These are phyloP conservation scores for Batkoa obscura DNA, from an alignment of 371 early-diverging fungal species.

Conservation along the genomic window DNA sequence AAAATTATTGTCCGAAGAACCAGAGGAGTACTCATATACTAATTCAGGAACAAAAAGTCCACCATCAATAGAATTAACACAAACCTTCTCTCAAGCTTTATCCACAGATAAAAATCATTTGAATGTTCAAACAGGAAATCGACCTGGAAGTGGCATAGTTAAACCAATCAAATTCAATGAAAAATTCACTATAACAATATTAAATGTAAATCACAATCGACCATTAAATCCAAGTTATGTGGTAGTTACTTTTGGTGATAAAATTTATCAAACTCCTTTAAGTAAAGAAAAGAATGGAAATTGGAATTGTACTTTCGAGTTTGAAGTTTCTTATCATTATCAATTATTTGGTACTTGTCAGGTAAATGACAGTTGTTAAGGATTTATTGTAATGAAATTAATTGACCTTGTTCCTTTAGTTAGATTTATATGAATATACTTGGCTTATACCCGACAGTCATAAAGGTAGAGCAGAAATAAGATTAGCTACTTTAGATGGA, in stretches of 20 bases:
- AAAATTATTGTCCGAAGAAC: no score
- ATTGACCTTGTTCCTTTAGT: slow-evolving; percentile 13
- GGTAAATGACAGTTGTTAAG: slow-evolving; percentile 10
- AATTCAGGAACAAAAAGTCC: no score
- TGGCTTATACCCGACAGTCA: slow-evolving; percentile 42
- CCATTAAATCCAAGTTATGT: slow-evolving; percentile 14
- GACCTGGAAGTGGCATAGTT: no score
- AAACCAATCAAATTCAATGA: not conserved
- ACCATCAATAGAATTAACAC: no score
- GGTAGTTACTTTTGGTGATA: slow-evolving; percentile 17
- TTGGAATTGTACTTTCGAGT: slow-evolving; percentile 61
- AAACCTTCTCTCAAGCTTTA: no score
- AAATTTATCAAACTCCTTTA: slow-evolving; percentile 27
- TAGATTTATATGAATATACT: slow-evolving; percentile 49
- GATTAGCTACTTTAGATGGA: slow-evolving; percentile 30
- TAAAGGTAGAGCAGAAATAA: slow-evolving; percentile 53
- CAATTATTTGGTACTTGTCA: slow-evolving; percentile 57
- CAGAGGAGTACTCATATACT: no score
- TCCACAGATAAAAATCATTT: no score
- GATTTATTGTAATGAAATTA: not conserved
- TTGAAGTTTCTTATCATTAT: slow-evolving; percentile 46
- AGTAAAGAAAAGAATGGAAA: slow-evolving; percentile 34
- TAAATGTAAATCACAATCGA: slow-evolving; percentile 10
- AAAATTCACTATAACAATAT: not conserved
- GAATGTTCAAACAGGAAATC: no score